phyloP scores from a whole-genome alignment of 805 yeast genomes.

The Kuraishia ogatae region DNA sequence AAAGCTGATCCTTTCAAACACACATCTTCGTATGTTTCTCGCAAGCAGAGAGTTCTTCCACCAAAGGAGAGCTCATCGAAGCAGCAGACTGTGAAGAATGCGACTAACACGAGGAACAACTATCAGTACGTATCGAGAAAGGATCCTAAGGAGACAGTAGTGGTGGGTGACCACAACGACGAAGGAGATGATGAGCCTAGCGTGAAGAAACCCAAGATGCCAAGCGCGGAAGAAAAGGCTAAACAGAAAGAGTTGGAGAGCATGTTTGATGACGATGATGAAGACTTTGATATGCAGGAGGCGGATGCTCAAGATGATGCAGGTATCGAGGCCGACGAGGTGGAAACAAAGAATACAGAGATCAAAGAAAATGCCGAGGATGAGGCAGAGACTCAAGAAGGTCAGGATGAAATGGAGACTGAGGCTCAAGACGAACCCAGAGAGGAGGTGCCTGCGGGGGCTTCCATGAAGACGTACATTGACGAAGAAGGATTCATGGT shows the following conservation, averaged over 20 bases:
- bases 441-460: background rate
- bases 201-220: conserved; percentile 2
- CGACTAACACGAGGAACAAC: background rate
- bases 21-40: background rate
- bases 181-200: conserved; percentile 2
- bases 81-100: background rate
- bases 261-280: conserved; percentile 4
- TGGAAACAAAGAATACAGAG: background rate
- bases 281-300: background rate
- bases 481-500: conserved; percentile 48
- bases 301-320: background rate
- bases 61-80: background rate
- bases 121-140: conserved; percentile 9
- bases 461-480: conserved; percentile 15
- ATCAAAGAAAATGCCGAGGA: conserved; percentile 4
- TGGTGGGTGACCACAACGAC: conserved; percentile 7
- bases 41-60: background rate
- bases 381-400: conserved; percentile 7
- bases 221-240: conserved; percentile 1
- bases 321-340: background rate
- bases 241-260: conserved; percentile 2
- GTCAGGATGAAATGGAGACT: conserved; percentile 1
- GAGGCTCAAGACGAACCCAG: conserved; percentile 2
- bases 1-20: background rate
- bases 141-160: conserved; percentile 21